phyloP scores from a whole-genome alignment of 768 basidiomycete species.

The Filobasidium wieringae region DNA sequence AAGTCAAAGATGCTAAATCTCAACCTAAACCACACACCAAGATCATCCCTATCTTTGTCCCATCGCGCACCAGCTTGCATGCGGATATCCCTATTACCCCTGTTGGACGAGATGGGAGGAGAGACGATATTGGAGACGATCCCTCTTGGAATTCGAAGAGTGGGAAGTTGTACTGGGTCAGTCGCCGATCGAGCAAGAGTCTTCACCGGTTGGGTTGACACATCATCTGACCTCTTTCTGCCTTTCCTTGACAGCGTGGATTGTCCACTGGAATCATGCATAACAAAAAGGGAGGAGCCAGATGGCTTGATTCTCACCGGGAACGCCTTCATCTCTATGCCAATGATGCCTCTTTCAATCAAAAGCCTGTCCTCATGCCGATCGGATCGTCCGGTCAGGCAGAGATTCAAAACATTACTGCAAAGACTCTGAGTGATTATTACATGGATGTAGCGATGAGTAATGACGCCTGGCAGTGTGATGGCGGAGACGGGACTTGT shows the following conservation, averaged over 20 bases:
- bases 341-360: slow-evolving; percentile 24
- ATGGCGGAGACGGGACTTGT: slow-evolving; percentile 37
- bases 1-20: slow-evolving; percentile 26
- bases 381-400: slow-evolving; percentile 28
- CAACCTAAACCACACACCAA: slow-evolving; percentile 39
- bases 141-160: slow-evolving; percentile 36
- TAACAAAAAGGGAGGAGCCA: slow-evolving; percentile 27
- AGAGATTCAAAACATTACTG: slow-evolving; percentile 24
- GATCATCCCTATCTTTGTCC: slow-evolving; percentile 36
- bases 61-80: slow-evolving; percentile 35
- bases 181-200: neutral
- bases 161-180: slow-evolving; percentile 38
- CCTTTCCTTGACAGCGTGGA: slow-evolving; percentile 25
- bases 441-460: slow-evolving; percentile 39
- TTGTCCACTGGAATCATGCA: slow-evolving; percentile 36
- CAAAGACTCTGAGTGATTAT: slow-evolving; percentile 28
- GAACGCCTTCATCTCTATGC: slow-evolving; percentile 37
- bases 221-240: neutral
- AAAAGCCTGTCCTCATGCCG: slow-evolving; percentile 30
- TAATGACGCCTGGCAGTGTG: slow-evolving; percentile 38
- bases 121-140: slow-evolving; percentile 37
- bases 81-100: slow-evolving; percentile 40
- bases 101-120: slow-evolving; percentile 32
- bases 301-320: slow-evolving; percentile 36
- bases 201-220: neutral